phyloP scores from a whole-genome alignment of 306 rosid genomes.

The Abrus precatorius region DNA sequence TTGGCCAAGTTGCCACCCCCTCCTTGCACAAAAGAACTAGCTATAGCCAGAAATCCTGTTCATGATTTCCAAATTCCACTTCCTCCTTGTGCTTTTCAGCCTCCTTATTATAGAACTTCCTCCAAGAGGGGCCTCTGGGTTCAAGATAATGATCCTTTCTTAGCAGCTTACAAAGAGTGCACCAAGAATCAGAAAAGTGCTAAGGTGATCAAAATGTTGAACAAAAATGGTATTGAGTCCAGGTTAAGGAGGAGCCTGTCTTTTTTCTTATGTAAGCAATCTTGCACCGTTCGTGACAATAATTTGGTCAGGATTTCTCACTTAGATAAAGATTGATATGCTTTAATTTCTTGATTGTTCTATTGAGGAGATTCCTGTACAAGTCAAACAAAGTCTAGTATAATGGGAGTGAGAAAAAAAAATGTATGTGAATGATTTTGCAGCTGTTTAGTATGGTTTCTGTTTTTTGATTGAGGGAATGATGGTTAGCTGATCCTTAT shows the following conservation, averaged over 20 bases:
- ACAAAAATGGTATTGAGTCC: conserved; percentile 18
- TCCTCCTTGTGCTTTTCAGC: conserved; percentile 76
- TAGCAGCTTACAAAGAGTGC: conserved; percentile 77
- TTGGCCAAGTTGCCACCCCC: conserved; percentile 66
- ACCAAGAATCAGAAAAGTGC: conserved; percentile 54
- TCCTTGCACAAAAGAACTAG: conserved; percentile 52
- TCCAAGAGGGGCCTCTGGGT: conserved; percentile 57
- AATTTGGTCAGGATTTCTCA: conserved; percentile 60
- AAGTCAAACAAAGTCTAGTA: conserved; percentile 2
- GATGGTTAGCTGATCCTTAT: background rate
- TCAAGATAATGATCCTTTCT: conserved; percentile 71
- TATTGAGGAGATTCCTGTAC: background rate
- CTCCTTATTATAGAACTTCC: conserved; percentile 60
- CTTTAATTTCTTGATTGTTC: background rate
- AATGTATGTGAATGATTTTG: background rate
- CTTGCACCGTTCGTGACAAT: conserved; percentile 58
- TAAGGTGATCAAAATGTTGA: conserved; percentile 39
- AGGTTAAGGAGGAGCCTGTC: conserved; percentile 52
- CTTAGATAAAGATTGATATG: conserved; percentile 36
- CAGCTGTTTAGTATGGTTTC: background rate
- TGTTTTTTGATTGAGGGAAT: background rate
- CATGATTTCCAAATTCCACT: conserved; percentile 69
- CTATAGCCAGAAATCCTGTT: conserved; percentile 29
- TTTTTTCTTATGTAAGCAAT: conserved; percentile 56
- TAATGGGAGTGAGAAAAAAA: background rate